A percentile compares a stretch with the other conserved stretches of the same genome.
phyloP scores from a whole-genome alignment of 2,329 filamentous ascomycete genomes.

The Phaeoacremonium minimum region DNA sequence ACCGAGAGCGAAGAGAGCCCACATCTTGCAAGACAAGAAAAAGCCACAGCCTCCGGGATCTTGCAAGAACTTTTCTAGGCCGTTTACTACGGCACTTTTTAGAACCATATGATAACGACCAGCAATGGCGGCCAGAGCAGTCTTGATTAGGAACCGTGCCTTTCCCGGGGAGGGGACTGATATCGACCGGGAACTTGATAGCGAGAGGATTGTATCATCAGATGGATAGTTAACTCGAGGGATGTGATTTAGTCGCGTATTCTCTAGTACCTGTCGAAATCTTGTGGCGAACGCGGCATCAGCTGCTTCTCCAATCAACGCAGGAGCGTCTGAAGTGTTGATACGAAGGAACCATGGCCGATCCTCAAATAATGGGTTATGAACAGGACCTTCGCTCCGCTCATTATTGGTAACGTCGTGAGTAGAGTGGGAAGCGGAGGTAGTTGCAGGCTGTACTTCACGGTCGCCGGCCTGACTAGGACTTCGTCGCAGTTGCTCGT shows the following conservation, averaged over 20 bases:
- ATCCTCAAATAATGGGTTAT: slow-evolving; percentile 14
- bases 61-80: slow-evolving; percentile 30
- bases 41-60: slow-evolving; percentile 25
- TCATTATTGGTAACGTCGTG: slow-evolving; percentile 2
- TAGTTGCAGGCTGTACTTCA: not conserved
- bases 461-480: not conserved
- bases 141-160: slow-evolving; percentile 30
- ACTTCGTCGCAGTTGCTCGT: slow-evolving; percentile 16
- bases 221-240: slow-evolving; percentile 26
- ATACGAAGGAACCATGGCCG: slow-evolving; percentile 28
- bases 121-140: slow-evolving; percentile 33
- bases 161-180: slow-evolving; percentile 32
- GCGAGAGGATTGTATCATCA: slow-evolving; percentile 19
- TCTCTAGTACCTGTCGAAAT: slow-evolving; percentile 26
- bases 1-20: slow-evolving; percentile 39
- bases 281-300: slow-evolving; percentile 30
- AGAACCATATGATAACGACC: slow-evolving; percentile 36
- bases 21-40: slow-evolving; percentile 32
- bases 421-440: not conserved
- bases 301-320: slow-evolving; percentile 29
- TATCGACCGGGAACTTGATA: slow-evolving; percentile 23
- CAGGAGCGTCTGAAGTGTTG: slow-evolving; percentile 25
- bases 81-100: slow-evolving; percentile 27
- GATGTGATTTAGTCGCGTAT: slow-evolving; percentile 23
- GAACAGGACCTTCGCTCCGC: slow-evolving; percentile 5